Percentiles rank a stretch among this genome's conserved stretches.
Evolutionary conservation across 176 grass and related monocot genomes (phyloP).

Genomic region (Triticum dicoccoides): DNA sequence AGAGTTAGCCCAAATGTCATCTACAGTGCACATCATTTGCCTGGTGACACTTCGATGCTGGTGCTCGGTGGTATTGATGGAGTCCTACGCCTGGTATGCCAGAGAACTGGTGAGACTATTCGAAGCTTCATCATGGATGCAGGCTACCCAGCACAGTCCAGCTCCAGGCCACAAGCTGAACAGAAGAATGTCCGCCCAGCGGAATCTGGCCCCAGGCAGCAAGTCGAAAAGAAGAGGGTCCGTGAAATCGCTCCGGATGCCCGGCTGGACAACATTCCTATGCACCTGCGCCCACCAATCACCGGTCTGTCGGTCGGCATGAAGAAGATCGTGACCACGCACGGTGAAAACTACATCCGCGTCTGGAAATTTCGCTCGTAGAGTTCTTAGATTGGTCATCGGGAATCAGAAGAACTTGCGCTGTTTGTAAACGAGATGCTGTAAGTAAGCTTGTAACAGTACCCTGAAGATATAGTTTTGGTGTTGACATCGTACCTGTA

Average conservation of each 20-base stretch:
- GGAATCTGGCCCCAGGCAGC: slow-evolving; percentile 8
- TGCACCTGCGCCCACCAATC: slow-evolving; percentile 55
- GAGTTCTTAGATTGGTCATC: not conserved
- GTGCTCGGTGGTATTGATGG: slow-evolving; percentile 77
- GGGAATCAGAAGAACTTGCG: not conserved
- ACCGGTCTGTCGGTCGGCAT: slow-evolving; percentile 64
- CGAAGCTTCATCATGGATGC: slow-evolving; percentile 41
- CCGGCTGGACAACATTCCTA: slow-evolving; percentile 50
- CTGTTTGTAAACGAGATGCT: slow-evolving; percentile 1
- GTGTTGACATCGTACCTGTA: not conserved
- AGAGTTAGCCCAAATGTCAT: slow-evolving; percentile 92
- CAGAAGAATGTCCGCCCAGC: slow-evolving; percentile 41
- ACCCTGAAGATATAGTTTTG: not conserved
- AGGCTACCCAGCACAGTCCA: slow-evolving; percentile 9
- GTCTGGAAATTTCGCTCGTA: slow-evolving; percentile 57
- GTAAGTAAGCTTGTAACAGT: not conserved
- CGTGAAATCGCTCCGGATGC: slow-evolving; percentile 36
- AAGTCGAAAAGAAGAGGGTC: slow-evolving; percentile 57
- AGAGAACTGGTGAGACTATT: slow-evolving; percentile 61
- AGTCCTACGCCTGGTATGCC: slow-evolving; percentile 71
- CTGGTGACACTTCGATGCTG: slow-evolving; percentile 47
- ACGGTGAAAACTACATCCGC: slow-evolving; percentile 71
- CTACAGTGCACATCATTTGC: slow-evolving; percentile 64
- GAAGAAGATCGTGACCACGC: slow-evolving; percentile 87
- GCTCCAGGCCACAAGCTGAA: slow-evolving; percentile 28